These are phyloP conservation scores for Jacaranda copaia DNA, from an alignment of 257 asterid genomes.

Conservation along the genomic window DNA sequence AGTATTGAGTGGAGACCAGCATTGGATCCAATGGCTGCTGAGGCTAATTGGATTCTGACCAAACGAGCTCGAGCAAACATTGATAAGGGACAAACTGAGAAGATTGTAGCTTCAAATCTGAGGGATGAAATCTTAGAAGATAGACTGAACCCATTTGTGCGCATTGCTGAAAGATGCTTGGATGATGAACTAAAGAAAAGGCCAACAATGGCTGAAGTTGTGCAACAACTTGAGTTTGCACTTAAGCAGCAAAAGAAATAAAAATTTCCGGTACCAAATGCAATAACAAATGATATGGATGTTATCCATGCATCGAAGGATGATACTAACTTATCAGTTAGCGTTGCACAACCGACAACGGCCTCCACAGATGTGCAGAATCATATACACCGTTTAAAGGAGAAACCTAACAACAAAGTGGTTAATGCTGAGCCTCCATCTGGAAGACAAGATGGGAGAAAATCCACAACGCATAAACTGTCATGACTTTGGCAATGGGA, in stretches of 20 bases:
- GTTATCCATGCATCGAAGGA: no score
- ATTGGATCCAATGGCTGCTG: conserved; percentile 37
- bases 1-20: conserved; percentile 52
- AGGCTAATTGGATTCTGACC: conserved; percentile 40
- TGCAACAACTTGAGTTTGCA: no score
- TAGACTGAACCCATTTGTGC: conserved; percentile 44
- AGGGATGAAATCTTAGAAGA: conserved; percentile 38
- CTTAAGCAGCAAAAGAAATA: neutral
- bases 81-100: conserved; percentile 39
- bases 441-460: neutral
- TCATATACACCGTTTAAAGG: neutral
- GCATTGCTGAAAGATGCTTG: conserved; percentile 47
- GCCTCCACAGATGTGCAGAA: neutral
- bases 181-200: conserved; percentile 35
- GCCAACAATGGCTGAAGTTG: conserved; percentile 4
- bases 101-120: conserved; percentile 44
- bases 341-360: neutral
- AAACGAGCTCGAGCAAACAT: conserved; percentile 47
- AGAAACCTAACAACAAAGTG: conserved; percentile 1
- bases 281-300: no score
- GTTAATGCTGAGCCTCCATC: neutral
- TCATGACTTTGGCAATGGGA: conserved; percentile 22
- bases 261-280: neutral
- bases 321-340: no score
- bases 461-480: neutral